Base-by-base conservation (phyloP, 495 filamentous ascomycete species). In the Tuber borchii region DNA sequence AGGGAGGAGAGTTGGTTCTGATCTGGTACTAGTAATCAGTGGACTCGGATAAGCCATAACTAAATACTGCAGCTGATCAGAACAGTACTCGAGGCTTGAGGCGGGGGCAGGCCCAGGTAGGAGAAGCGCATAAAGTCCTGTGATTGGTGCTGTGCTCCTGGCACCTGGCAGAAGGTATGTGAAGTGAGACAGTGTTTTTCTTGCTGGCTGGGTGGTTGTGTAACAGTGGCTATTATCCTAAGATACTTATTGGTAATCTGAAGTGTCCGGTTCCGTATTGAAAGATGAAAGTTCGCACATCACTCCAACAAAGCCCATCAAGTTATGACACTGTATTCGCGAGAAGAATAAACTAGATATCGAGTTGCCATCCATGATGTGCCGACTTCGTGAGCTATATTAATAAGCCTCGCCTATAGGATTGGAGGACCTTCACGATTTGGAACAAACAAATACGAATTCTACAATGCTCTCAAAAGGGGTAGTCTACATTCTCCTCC, bases 11-110 rank as follows among this genome's bases (percentile, higher is more conserved):
- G 14, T 0, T 17, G 26, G 56, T 31, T 65, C 26, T 65, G 12
- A 31, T 65, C 31, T 26, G 56, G 56, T 61, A 61, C 51, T 61
- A 61, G 51, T 65, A 65, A 65, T 31, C 56, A 65, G 31, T 17
- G 56, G 56, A 65, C 56, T 31, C n/a, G 3, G 56, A 65, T 65
- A 56, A 56, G 51, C 51, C 51, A 56, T 26, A 16, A 31, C 56
- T 65, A 31, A 65, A 31, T 65, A n/a, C 56, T 65, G 56, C 56
- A 65, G n/a, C 56, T 65, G 56, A 65, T 65, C n/a, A 14, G 31
- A 65, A 65, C 56, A 3, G 31, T 31, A 12, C 45, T 65, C 4
- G 56, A 31, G 56, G 56, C 56, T 65, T 31, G 56, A 65, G 56
- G 12, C 56, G 14, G n/a, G 26, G 56, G n/a, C 7, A 65, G 56